Evolutionary conservation across 202 grass and related monocot species (phyloP).

Genomic region (Panicum hallii): DNA sequence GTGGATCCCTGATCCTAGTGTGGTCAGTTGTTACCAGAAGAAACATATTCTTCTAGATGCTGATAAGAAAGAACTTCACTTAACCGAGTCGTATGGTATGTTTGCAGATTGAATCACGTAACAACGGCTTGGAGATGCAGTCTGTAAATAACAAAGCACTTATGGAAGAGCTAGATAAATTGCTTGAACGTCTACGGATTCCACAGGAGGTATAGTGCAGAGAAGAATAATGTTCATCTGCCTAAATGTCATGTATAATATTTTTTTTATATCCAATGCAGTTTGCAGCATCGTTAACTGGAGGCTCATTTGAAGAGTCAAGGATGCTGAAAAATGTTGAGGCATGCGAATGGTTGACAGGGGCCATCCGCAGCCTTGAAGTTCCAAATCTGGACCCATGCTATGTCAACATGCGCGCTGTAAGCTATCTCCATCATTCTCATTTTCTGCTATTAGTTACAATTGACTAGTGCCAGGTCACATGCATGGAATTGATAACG

Average conservation of each 20-base stretch:
- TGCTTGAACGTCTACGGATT: constrained; percentile 85
- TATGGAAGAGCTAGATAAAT: constrained; percentile 91
- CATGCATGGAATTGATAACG: constrained; percentile 21
- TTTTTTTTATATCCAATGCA: constrained; percentile 54
- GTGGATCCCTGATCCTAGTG: not conserved
- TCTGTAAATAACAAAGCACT: constrained; percentile 89
- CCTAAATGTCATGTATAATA: constrained; percentile 34
- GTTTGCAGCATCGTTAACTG: constrained; percentile 89
- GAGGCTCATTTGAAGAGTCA: constrained; percentile 96
- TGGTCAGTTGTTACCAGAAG: constrained; percentile 16
- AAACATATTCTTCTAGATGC: not conserved
- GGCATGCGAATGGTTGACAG: constrained; percentile 98
- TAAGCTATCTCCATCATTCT: constrained; percentile 54
- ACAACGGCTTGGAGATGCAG: constrained; percentile 97
- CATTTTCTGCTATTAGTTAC: not conserved
- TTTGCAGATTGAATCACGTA: constrained; percentile 96
- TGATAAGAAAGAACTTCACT: constrained; percentile 3
- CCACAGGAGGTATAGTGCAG: constrained; percentile 74
- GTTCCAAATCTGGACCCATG: constrained; percentile 91
- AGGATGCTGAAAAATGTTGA: constrained; percentile 99
- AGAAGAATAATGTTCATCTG: constrained; percentile 39
- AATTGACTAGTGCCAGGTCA: constrained; percentile 29
- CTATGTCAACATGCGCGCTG: constrained; percentile 89
- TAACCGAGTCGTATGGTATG: not conserved
- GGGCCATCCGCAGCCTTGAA: constrained; percentile 84